Evolutionary conservation across 768 basidiomycete genomes (phyloP), one percentile per base, ranked within the genome.

Genomic region (Hypholoma fasciculare): DNA sequence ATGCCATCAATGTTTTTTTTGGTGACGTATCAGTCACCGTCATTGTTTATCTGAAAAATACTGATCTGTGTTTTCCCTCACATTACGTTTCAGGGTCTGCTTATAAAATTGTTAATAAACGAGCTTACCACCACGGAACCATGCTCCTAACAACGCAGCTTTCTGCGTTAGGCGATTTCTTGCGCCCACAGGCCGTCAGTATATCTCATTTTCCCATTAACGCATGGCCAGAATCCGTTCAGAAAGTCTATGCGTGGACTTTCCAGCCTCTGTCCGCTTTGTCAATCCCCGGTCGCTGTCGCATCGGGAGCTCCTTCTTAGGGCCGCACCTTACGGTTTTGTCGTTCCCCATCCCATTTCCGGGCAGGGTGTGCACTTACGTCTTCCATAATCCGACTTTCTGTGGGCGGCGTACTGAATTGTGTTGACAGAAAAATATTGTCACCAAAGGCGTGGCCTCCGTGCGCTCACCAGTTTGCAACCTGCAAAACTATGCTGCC

Each of bases 41-140:
- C 23, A 46, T 27, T 40, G 12, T 34, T 34, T 34, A 9, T 7
- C 9, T 34, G 30, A 34, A 34, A 34, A 7, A 3, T 34, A 34
- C 30, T 34, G 3, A 26, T 48, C 48, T 30, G 12, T 49, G 12
- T 60, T 11, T 43, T 44, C 51, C 34, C 52, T 66, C 44, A 20
- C 47, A 48, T 62, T 69, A 98, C 94, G 89, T 98, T 60, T 98
- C 96, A 48, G 97, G 97, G 42, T 98, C 95, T 8, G 97, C 97
- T 11, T 99, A 97, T 76, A 98, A 97, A 74, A 92, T 99, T 55
- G 88, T 90, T 44, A 90, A 86, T 63, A 85, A 86, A 52, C 81
- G 97, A 27, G 94, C 95, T 7, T 98, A 98, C 74, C 96, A 98
- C 65, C 97, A 99, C 65, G 97, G 97, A 0, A 99, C 97, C 14